Base-by-base conservation (phyloP, 352 stramenopile genomes). In the Globisporangium solare region DNA sequence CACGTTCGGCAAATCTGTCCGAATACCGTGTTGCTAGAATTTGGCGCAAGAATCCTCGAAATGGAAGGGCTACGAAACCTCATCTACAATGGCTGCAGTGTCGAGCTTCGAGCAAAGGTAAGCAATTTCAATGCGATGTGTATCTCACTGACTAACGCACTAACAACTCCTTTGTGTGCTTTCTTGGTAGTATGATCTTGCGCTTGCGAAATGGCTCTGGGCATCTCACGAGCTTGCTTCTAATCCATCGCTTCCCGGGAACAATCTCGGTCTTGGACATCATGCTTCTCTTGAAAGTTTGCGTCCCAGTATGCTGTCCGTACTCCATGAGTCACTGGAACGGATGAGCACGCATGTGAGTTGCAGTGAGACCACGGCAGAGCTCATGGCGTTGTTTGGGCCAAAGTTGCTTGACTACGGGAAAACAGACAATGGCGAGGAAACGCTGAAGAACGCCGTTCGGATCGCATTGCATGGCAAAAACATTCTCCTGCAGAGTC, bases 161-260 rank as follows among this genome's bases (percentile, higher is more conserved):
- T 45, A 3, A 43, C 31, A 27, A 57, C 51, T 51, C 41, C 46
- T 18, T 12, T 52, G 12, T 32, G 39, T 54, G 17, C 42, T 22
- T 46, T 22, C 2, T 46, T 21, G 32, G 22, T 56, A 93, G 83
- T 91, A 88, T 51, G 69, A 93, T 35, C 59, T 91, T 4, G 70
- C 69, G 1, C 53, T 91, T 12, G 79, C 66, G 39, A 93, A 88
- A 67, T 93, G 76, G 79, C 58, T 91, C 45, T 93, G 83, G 83
- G 83, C 71, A 14, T 85, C 79, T 4, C 61, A 79, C 52, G 66
- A 71, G 17, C 18, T 81, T n/a, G 60, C 31, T 13, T 10, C 17
- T 8, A 41, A 22, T 45, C 32, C 17, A 39, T 54, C 40, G 47
- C 43, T 21, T 15, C 21, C 20, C 32, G 56, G 43, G 27, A 47